Evolutionary conservation across 2,329 filamentous ascomycete species (phyloP).

Genomic region (Paraphoma sp.): DNA sequence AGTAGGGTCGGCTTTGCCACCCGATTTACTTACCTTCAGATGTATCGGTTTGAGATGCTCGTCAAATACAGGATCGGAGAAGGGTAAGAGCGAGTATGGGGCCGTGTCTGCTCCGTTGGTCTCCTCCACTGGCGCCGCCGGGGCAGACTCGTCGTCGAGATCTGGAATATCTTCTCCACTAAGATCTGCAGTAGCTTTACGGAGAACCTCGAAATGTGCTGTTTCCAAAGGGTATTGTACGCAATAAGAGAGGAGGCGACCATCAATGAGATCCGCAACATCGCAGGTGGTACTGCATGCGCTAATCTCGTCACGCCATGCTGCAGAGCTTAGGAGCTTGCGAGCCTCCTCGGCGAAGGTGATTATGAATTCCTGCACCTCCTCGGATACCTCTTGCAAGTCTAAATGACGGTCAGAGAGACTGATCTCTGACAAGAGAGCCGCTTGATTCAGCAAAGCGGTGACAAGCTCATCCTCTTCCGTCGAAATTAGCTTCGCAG

Average conservation of each 20-base stretch:
- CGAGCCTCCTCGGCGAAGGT: conserved; percentile 49
- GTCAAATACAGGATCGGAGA: conserved; percentile 57
- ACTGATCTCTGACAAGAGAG: conserved; percentile 50
- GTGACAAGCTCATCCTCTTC: conserved; percentile 36
- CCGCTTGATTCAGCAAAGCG: conserved; percentile 53
- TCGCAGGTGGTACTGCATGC: conserved; percentile 47
- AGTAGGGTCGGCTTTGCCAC: conserved; percentile 31
- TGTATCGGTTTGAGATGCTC: conserved; percentile 55
- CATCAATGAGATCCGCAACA: conserved; percentile 63
- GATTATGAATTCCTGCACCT: conserved; percentile 42
- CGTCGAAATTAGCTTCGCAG: conserved; percentile 41
- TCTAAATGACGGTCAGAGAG: conserved; percentile 48
- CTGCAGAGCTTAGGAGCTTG: conserved; percentile 45
- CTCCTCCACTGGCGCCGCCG: neutral
- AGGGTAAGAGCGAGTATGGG: conserved; percentile 52
- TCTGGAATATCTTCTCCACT: conserved; percentile 21
- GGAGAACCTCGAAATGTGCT: conserved; percentile 24
- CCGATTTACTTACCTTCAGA: conserved; percentile 42
- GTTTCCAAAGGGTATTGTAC: conserved; percentile 20
- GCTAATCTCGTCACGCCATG: conserved; percentile 43
- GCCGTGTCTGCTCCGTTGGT: conserved; percentile 10
- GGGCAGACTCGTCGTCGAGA: conserved; percentile 7
- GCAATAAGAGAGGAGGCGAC: conserved; percentile 50
- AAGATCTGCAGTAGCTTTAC: conserved; percentile 27
- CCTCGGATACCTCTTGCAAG: conserved; percentile 37